phyloP scores from a whole-genome alignment of 83 land plant species.

The Thuja plicata region DNA sequence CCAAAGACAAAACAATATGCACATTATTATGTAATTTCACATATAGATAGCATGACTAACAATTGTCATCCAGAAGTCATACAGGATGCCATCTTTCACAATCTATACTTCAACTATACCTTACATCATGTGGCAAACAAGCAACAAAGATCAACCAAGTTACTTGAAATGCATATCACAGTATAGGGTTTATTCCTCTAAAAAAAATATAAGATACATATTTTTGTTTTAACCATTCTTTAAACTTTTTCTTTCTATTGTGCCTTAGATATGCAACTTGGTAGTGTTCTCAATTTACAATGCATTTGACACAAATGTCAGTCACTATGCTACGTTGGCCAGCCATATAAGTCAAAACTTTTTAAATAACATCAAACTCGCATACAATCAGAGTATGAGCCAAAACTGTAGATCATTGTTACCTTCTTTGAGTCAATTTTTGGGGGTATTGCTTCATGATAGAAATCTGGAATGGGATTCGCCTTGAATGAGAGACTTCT shows the following conservation, averaged over 20 bases:
- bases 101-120: background rate
- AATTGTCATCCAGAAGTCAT: background rate
- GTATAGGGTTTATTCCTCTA: background rate
- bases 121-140: background rate
- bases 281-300: no score
- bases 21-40: background rate
- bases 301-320: background rate
- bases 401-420: background rate
- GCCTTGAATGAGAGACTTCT: slow-evolving; percentile 9
- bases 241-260: no score
- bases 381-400: background rate
- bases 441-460: slow-evolving; percentile 3
- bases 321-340: background rate
- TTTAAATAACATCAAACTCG: background rate
- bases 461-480: background rate
- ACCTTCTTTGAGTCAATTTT: slow-evolving; percentile 5
- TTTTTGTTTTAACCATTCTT: background rate
- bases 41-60: background rate
- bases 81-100: background rate
- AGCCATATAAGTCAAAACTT: background rate
- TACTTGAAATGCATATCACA: background rate
- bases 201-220: background rate
- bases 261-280: no score
- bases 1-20: background rate
- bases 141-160: background rate